A percentile compares a stretch with the other conserved stretches of the same genome.
Evolutionary conservation across 2,329 filamentous ascomycete species (phyloP).

Genomic region (Ophioceras dolichostomum): DNA sequence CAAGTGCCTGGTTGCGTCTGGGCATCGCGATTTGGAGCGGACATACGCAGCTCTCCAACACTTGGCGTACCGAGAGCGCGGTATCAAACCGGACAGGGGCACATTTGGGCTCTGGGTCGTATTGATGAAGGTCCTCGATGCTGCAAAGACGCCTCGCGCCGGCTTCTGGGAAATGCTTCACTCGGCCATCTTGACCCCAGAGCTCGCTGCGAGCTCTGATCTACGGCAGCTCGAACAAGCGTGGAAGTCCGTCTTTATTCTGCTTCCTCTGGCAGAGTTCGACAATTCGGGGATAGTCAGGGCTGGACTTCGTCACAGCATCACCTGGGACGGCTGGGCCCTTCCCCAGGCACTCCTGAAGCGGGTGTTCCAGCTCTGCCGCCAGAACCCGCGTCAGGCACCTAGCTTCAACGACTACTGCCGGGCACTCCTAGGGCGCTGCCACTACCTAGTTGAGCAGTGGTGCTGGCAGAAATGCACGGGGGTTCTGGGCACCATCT

Average conservation of each 20-base stretch:
- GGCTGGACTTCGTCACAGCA: constrained; percentile 21
- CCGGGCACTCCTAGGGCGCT: constrained; percentile 44
- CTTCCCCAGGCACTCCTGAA: constrained; percentile 45
- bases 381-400: constrained; percentile 38
- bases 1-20: constrained; percentile 26
- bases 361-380: constrained; percentile 46
- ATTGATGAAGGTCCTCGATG: constrained; percentile 39
- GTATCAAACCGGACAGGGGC: constrained; percentile 34
- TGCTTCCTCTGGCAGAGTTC: constrained; percentile 50
- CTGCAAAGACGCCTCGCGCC: constrained; percentile 33
- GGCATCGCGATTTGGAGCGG: constrained; percentile 27
- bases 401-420: constrained; percentile 56
- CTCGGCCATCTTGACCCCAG: constrained; percentile 24
- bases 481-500: constrained; percentile 45
- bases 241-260: constrained; percentile 47
- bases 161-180: constrained; percentile 51
- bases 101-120: constrained; percentile 44
- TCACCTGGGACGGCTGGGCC: constrained; percentile 44
- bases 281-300: constrained; percentile 38
- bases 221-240: constrained; percentile 37
- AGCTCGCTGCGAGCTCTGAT: constrained; percentile 23
- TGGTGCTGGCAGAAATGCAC: constrained; percentile 54
- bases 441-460: constrained; percentile 48
- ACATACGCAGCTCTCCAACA: constrained; percentile 36
- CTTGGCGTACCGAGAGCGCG: constrained; percentile 31